Conservation (phyloP, 176 grass and related monocot species). For the Thinopyrum elongatum region DNA sequence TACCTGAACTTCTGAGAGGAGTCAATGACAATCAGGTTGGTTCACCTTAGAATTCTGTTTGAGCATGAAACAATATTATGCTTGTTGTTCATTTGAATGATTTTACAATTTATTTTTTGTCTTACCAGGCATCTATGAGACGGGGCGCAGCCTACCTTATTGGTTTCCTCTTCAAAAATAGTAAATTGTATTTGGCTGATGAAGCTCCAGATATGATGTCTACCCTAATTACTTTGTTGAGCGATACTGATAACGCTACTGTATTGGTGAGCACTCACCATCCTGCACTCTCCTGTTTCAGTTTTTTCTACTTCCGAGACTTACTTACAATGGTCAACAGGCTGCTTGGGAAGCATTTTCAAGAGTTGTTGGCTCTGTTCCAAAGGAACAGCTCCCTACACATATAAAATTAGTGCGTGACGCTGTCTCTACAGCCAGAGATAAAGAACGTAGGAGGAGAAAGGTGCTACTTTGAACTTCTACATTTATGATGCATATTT, state of each 20-base stretch:
- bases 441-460: slow-evolving; percentile 93
- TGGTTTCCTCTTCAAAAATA: slow-evolving; percentile 92
- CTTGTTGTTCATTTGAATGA: neutral
- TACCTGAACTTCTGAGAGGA: slow-evolving; percentile 88
- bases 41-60: slow-evolving; percentile 19
- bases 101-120: slow-evolving; percentile 27
- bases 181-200: slow-evolving; percentile 90
- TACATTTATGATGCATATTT: slow-evolving; percentile 15
- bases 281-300: slow-evolving; percentile 11
- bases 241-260: slow-evolving; percentile 84
- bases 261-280: slow-evolving; percentile 61
- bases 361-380: slow-evolving; percentile 81
- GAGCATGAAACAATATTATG: neutral
- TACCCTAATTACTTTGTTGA: slow-evolving; percentile 77
- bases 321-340: slow-evolving; percentile 50
- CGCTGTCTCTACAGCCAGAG: slow-evolving; percentile 93
- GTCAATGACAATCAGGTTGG: slow-evolving; percentile 84
- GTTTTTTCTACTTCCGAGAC: slow-evolving; percentile 13
- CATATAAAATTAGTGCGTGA: slow-evolving; percentile 95
- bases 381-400: slow-evolving; percentile 82
- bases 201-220: slow-evolving; percentile 86
- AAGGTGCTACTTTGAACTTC: slow-evolving; percentile 51
- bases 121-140: slow-evolving; percentile 74
- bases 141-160: slow-evolving; percentile 82
- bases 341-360: slow-evolving; percentile 92